phyloP scores from a whole-genome alignment of 768 basidiomycete species.

The Goffeauzyma gilvescens region DNA sequence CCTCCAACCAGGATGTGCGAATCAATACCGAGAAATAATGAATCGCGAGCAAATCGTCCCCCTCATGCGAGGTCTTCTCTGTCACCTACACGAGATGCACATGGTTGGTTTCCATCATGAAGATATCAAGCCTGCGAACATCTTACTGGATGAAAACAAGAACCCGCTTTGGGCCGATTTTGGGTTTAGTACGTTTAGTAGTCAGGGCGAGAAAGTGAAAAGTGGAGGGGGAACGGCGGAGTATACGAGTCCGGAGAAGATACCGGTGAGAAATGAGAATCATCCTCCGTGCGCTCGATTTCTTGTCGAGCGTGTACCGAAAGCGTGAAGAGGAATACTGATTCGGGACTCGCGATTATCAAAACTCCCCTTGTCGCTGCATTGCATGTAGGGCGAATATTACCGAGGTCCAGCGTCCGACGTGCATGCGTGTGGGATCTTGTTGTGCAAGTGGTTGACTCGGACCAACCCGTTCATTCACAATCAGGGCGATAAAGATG shows the following conservation, averaged over 20 bases:
- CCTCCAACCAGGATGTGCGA: constrained; percentile 5
- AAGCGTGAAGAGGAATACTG: too few species aligned
- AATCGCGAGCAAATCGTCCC: constrained; percentile 9
- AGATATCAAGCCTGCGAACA: constrained; percentile 36
- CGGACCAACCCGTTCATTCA: constrained; percentile 18
- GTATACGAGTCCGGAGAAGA: constrained; percentile 29
- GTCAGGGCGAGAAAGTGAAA: constrained; percentile 12
- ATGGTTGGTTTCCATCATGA: constrained; percentile 36
- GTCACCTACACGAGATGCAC: constrained; percentile 20
- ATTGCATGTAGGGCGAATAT: constrained; percentile 10
- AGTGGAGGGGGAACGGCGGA: constrained; percentile 27
- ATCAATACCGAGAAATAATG: constrained; percentile 8
- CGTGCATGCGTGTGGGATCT: constrained; percentile 28
- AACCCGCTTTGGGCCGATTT: constrained; percentile 23
- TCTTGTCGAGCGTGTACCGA: too few species aligned
- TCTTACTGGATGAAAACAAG: constrained; percentile 31
- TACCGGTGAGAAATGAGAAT: constrained; percentile 12
- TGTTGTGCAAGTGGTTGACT: constrained; percentile 20
- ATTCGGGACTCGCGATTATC: too few species aligned
- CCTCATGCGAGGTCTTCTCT: constrained; percentile 23
- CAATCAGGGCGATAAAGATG: constrained; percentile 4
- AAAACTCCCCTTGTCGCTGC: too few species aligned
- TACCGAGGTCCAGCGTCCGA: constrained; percentile 23
- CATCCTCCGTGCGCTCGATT: too few species aligned
- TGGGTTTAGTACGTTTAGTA: constrained; percentile 26